Base-by-base conservation (phyloP, 345 rosid species). In the Odontarrhena argentea region DNA sequence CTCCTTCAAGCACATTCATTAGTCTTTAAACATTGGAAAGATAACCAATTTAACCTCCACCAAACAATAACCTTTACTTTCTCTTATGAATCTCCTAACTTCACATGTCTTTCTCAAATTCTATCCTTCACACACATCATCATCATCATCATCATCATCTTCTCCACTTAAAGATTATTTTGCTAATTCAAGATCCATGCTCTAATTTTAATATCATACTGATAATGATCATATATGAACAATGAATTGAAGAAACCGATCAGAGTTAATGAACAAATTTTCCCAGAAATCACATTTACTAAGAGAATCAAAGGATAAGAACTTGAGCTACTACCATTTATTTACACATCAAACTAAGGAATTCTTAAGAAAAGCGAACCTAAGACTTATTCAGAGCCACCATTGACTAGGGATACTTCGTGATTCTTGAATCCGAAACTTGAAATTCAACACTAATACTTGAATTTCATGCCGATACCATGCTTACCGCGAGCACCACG, bases 381-480 rank as follows among this genome's bases (percentile, higher is more conserved):
- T 6, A 3, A 32, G 6, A 5, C 32, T 32, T 32, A 32, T 32
- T 32, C 6, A 28, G 32, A 52, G 28, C 69, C 42, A 67, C 22
- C 22, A 18, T 18, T 11, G 15, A 52, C 49, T 41, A 53, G 0
- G 5, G 37, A 18, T 0, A 18, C 22, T 18, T 63, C 58, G 24
- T 64, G 48, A 49, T 71, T 55, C 15, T 60, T 67, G 48, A 53
- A 26, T 18, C 22, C 22, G 68, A 53, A 37, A 32, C 59, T 11
- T 22, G 42, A 28, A 37, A 66, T 51, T 49, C 4, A 44, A 6
- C 28, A n/a, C 71, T 63, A 81, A 34, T 46, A 68, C 53, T 65
- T 58, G 73, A 76, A 47, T 61, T 76, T 81, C 63, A 76, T 34
- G 44, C 81, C 76, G 55, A 81, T 52, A 36, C 79, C 79, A 64